These are phyloP conservation scores for Pichia sp. DNA, from an alignment of 1,139 yeast species.

Conservation along the genomic window DNA sequence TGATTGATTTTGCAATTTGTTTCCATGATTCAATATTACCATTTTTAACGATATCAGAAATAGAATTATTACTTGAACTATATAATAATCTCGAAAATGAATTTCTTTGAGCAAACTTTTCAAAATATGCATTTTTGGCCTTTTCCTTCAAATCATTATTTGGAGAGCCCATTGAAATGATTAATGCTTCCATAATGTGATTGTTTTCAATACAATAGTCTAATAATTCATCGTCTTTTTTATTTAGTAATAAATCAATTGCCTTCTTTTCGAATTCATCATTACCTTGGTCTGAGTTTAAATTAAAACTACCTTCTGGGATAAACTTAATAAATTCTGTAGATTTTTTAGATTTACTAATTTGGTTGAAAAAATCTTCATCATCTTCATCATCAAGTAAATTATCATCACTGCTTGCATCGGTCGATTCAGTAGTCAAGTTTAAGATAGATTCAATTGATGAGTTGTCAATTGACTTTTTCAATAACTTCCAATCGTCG, in stretches of 20 bases:
- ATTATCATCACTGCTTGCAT: slow-evolving; percentile 12
- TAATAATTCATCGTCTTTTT: slow-evolving; percentile 64
- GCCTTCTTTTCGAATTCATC: slow-evolving; percentile 39
- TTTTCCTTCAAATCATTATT: slow-evolving; percentile 50
- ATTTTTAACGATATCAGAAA: slow-evolving; percentile 69
- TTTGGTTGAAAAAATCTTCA: slow-evolving; percentile 43
- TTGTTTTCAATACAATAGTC: slow-evolving; percentile 57
- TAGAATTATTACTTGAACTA: slow-evolving; percentile 52
- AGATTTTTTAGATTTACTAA: slow-evolving; percentile 27
- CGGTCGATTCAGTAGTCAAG: not conserved
- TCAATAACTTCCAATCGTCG: slow-evolving; percentile 73
- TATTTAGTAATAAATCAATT: slow-evolving; percentile 52
- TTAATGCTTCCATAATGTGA: slow-evolving; percentile 68
- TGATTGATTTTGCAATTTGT: slow-evolving; percentile 64
- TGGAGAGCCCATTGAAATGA: slow-evolving; percentile 68
- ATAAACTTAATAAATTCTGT: slow-evolving; percentile 21
- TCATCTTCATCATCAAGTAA: slow-evolving; percentile 32
- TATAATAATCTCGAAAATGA: slow-evolving; percentile 66
- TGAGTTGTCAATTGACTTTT: slow-evolving; percentile 39
- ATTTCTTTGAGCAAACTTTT: slow-evolving; percentile 47
- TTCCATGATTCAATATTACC: slow-evolving; percentile 78
- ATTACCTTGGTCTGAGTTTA: slow-evolving; percentile 19
- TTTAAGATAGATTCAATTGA: slow-evolving; percentile 8
- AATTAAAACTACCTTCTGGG: slow-evolving; percentile 43
- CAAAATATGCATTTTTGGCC: slow-evolving; percentile 67